Conservation (phyloP, 140 eudicot species). For the Ambrosia hybrid region DNA sequence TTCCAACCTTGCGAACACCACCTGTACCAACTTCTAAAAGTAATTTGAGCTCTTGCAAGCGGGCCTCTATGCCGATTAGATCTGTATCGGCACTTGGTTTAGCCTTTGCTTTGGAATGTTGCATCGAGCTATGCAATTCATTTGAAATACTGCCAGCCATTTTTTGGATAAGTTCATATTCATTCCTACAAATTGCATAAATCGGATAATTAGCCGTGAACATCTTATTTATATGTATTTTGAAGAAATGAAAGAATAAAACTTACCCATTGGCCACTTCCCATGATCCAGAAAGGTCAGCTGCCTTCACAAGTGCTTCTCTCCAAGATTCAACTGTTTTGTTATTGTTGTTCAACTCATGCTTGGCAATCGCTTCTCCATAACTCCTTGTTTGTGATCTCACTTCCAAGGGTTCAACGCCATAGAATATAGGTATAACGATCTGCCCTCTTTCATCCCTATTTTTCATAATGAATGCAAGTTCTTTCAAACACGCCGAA, state of each 20-base stretch:
- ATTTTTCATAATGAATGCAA: neutral
- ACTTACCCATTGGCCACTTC: neutral
- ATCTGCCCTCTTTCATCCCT: neutral
- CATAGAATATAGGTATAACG: slow-evolving; percentile 19
- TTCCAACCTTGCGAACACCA: slow-evolving; percentile 21
- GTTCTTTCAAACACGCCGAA: slow-evolving; percentile 13
- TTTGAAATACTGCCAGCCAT: neutral
- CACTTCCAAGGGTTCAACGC: slow-evolving; percentile 3
- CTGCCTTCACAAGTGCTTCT: no score
- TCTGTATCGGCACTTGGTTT: neutral
- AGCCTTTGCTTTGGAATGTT: neutral
- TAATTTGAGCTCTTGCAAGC: neutral
- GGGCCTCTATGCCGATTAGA: neutral
- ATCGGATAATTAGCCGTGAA: neutral
- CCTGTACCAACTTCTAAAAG: neutral
- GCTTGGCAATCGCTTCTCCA: neutral
- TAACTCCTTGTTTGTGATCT: neutral
- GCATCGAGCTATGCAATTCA: neutral
- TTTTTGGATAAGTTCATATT: neutral
- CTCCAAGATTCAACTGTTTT: no score
- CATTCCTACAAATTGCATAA: slow-evolving; percentile 3
- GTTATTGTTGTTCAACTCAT: no score
- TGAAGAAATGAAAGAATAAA: neutral
- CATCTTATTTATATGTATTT: neutral
- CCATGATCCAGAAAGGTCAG: no score